Conservation (phyloP, 2,329 filamentous ascomycete genomes). For the Aureobasidium pullulans region DNA sequence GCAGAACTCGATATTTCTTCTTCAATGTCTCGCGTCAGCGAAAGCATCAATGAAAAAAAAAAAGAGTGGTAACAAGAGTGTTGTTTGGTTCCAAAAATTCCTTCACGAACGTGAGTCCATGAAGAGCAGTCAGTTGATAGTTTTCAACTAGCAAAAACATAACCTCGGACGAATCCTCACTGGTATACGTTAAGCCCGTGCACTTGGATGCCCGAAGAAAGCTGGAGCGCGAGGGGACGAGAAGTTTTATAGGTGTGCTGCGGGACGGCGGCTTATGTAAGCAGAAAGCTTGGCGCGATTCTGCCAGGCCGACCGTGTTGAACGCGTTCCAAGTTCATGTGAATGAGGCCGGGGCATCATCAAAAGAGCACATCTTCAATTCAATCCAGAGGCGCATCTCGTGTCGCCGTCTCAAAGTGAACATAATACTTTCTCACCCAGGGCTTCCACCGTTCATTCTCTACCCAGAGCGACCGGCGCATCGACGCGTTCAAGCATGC, state of each 20-base stretch:
- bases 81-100: slow-evolving; percentile 64
- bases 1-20: slow-evolving; percentile 32
- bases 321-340: neutral
- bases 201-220: slow-evolving; percentile 35
- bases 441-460: neutral
- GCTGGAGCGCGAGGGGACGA: slow-evolving; percentile 6
- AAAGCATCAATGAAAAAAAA: slow-evolving; percentile 49
- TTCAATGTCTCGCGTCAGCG: slow-evolving; percentile 40
- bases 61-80: slow-evolving; percentile 25
- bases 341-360: neutral
- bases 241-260: neutral
- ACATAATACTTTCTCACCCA: neutral
- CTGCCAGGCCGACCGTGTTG: neutral
- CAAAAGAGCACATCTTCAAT: neutral
- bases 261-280: neutral
- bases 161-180: slow-evolving; percentile 83
- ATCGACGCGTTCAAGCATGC: slow-evolving; percentile 12
- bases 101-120: slow-evolving; percentile 58
- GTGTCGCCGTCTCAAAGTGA: neutral
- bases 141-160: slow-evolving; percentile 89
- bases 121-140: slow-evolving; percentile 69
- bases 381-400: neutral
- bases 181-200: slow-evolving; percentile 72
- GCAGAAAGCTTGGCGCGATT: neutral
- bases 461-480: neutral